Base-by-base conservation (phyloP, 2,329 filamentous ascomycete species). In the Apiospora phragmitis region DNA sequence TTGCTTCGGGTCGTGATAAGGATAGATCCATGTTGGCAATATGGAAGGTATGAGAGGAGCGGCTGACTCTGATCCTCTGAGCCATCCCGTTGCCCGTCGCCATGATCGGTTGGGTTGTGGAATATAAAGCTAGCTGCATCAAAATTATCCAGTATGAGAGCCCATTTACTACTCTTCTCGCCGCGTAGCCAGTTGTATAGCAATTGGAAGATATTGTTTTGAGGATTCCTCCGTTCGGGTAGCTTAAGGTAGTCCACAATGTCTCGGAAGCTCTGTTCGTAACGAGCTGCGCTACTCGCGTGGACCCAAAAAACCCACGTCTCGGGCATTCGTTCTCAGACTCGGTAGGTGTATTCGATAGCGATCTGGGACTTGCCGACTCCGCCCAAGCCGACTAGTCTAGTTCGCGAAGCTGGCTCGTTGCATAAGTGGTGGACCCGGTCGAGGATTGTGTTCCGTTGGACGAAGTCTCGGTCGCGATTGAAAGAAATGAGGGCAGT, bases 71-170 rank as follows among this genome's bases (percentile, higher is more conserved):
- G 41, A 14, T 42, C 9, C 14, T 42, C 41, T 42, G 41, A 42
- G 11, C n/a, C n/a, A n/a, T n/a, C n/a, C n/a, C n/a, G n/a, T n/a
- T n/a, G n/a, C n/a, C n/a, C n/a, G n/a, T n/a, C n/a, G n/a, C n/a
- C n/a, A n/a, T n/a, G n/a, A n/a, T n/a, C n/a, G n/a, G n/a, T n/a
- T n/a, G n/a, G n/a, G n/a, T n/a, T n/a, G 18, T 45, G 1, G 73
- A 62, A 77, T 38, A 81, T 77, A 6, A 80, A 71, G 9, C 76
- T 68, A 42, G 65, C 14, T 72, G 81, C 74, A 70, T 83, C 81
- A 51, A 78, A 80, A 70, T 79, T 82, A 51, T 84, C 81, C 32
- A 84, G 75, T 62, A 83, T 71, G 49, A 83, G 73, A n/a, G 79
- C 16, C 82, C 81, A 84, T 67, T 55, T 69, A 24, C 76, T 76